phyloP scores from a whole-genome alignment of 352 stramenopile species.

The Aphanomyces euteiches region DNA sequence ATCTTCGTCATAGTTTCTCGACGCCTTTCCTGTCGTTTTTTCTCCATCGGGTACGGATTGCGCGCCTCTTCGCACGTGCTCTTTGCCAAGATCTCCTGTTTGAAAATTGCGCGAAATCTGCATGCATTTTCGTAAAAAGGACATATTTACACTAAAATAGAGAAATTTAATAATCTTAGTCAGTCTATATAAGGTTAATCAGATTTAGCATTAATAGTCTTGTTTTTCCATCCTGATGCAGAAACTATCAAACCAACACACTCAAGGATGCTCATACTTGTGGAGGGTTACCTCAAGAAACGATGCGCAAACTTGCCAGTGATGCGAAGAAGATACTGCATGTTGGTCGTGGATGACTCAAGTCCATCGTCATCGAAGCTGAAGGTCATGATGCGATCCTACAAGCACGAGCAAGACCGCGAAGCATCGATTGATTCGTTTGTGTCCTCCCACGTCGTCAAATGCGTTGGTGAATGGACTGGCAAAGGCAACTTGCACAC shows the following conservation, averaged over 20 bases:
- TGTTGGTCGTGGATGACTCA: constrained; percentile 43
- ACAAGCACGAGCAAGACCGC: constrained; percentile 54
- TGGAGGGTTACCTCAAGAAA: constrained; percentile 75
- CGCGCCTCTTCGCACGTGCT: background rate
- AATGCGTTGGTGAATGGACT: constrained; percentile 73
- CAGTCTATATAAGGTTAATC: too few species aligned
- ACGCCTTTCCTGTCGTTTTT: background rate
- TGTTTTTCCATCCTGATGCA: too few species aligned
- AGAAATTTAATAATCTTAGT: too few species aligned
- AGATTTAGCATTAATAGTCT: too few species aligned
- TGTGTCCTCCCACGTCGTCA: constrained; percentile 53
- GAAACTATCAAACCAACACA: background rate
- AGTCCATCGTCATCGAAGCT: constrained; percentile 37
- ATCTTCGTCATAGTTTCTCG: constrained; percentile 13
- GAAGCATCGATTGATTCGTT: constrained; percentile 47
- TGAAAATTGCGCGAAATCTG: background rate
- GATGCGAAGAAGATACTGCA: constrained; percentile 81
- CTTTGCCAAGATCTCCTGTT: too few species aligned
- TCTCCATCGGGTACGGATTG: background rate
- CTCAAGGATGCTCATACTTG: constrained; percentile 34
- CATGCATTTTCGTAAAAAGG: background rate
- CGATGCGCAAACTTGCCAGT: constrained; percentile 60
- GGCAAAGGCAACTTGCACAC: constrained; percentile 70
- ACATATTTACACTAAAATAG: too few species aligned
- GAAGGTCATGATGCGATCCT: constrained; percentile 63